Conservation (phyloP, 768 basidiomycete species). For the Leccinum disarticulatum region DNA sequence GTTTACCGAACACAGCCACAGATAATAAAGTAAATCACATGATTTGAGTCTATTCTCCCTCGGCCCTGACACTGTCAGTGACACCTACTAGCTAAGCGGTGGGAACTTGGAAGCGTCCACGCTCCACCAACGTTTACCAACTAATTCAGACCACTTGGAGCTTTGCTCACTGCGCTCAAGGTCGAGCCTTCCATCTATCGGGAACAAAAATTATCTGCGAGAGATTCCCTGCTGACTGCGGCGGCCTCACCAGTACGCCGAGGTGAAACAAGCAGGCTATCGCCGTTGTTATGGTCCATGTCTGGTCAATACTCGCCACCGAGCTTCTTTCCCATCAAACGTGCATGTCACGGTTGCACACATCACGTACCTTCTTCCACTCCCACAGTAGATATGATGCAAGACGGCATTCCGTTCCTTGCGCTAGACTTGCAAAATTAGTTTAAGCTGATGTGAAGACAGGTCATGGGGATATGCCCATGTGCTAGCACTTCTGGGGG, state of each 20-base stretch:
- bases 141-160: no score
- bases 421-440: not conserved
- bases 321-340: not conserved
- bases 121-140: not conserved
- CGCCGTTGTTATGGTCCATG: not conserved
- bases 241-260: no score
- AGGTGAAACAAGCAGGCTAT: not conserved
- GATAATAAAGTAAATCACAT: no score
- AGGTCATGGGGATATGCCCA: not conserved
- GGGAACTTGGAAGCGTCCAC: conserved; percentile 1
- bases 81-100: conserved; percentile 5
- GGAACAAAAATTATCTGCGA: not conserved
- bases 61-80: no score
- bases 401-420: conserved; percentile 2
- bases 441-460: not conserved
- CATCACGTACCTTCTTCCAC: not conserved
- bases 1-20: no score
- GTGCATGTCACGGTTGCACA: not conserved
- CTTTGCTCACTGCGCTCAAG: not conserved
- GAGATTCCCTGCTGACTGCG: no score
- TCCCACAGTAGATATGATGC: not conserved
- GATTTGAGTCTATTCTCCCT: no score
- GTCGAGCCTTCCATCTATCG: no score
- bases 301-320: not conserved
- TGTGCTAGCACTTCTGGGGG: conserved; percentile 9